These are phyloP conservation scores for Elsinoe fawcettii DNA, from an alignment of 2,329 filamentous ascomycete genomes.

Conservation along the genomic window DNA sequence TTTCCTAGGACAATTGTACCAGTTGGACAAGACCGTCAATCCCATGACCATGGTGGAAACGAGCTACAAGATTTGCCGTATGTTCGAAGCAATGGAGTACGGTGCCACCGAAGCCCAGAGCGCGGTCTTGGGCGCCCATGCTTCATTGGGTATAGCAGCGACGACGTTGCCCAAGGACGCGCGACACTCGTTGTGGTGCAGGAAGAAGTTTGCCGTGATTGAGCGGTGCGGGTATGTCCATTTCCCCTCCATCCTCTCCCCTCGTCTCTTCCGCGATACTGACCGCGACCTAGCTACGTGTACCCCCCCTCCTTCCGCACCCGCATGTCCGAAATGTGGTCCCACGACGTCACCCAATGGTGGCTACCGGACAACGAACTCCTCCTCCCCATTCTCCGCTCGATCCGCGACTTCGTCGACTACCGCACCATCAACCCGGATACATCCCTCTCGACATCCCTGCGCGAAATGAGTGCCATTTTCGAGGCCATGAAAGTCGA, in stretches of 20 bases:
- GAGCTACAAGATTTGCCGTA: conserved; percentile 63
- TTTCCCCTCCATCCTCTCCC: neutral
- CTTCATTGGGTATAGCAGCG: conserved; percentile 65
- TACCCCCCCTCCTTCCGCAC: conserved; percentile 66
- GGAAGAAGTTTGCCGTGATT: conserved; percentile 53
- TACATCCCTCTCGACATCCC: conserved; percentile 21
- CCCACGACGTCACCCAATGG: conserved; percentile 67
- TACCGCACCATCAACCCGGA: conserved; percentile 25
- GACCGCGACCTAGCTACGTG: conserved; percentile 59
- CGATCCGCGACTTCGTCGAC: conserved; percentile 66
- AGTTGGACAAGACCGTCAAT: conserved; percentile 39
- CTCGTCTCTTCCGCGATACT: neutral
- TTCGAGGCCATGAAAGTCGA: conserved; percentile 34
- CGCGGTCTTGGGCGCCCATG: conserved; percentile 63
- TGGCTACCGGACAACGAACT: conserved; percentile 82
- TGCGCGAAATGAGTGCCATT: conserved; percentile 31
- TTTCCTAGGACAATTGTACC: conserved; percentile 65
- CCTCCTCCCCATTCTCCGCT: conserved; percentile 64
- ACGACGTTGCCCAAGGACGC: conserved; percentile 72
- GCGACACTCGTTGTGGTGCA: conserved; percentile 68
- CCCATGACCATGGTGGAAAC: conserved; percentile 50
- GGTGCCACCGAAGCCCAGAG: conserved; percentile 66
- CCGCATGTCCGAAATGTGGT: conserved; percentile 69
- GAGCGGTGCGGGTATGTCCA: conserved; percentile 6
- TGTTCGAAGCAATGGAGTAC: conserved; percentile 69